Evolutionary conservation across 768 basidiomycete species (phyloP).

Genomic region (Suillus sp.): DNA sequence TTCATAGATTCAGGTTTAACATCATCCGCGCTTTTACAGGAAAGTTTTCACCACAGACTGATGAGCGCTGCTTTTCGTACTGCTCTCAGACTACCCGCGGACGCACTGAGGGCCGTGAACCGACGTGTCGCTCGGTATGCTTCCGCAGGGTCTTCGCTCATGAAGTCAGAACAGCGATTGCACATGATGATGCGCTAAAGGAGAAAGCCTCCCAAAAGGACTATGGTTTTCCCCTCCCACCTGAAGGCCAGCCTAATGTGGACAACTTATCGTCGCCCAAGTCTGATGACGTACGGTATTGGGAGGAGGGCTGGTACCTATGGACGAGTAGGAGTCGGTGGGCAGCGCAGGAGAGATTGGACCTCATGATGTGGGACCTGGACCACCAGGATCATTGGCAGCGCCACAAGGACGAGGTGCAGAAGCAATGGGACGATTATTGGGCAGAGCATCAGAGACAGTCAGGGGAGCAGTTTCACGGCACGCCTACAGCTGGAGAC

Average conservation of each 20-base stretch:
- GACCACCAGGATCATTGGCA: conserved; percentile 49
- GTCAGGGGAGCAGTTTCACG: conserved; percentile 22
- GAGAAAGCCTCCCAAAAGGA: conserved; percentile 45
- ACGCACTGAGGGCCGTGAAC: conserved; percentile 50
- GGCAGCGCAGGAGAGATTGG: conserved; percentile 56
- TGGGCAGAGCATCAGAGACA: conserved; percentile 31
- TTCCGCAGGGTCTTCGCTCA: conserved; percentile 68
- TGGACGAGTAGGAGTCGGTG: conserved; percentile 61
- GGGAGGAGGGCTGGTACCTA: conserved; percentile 78
- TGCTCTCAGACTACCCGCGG: conserved; percentile 60
- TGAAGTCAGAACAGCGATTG: conserved; percentile 57
- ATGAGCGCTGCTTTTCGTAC: conserved; percentile 67
- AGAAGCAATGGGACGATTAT: conserved; percentile 55
- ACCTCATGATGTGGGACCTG: conserved; percentile 61
- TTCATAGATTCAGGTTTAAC: background rate
- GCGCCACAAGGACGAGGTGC: conserved; percentile 43
- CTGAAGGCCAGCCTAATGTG: conserved; percentile 58
- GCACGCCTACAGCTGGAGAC: conserved; percentile 2
- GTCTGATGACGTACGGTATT: conserved; percentile 50
- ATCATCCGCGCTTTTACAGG: conserved; percentile 36
- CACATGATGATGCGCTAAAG: conserved; percentile 34
- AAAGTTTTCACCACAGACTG: conserved; percentile 56
- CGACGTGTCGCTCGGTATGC: conserved; percentile 60
- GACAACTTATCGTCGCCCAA: conserved; percentile 20
- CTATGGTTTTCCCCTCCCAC: conserved; percentile 61